phyloP scores from a whole-genome alignment of 2,329 filamentous ascomycete species.

The Ascochyta clinopodiicola region DNA sequence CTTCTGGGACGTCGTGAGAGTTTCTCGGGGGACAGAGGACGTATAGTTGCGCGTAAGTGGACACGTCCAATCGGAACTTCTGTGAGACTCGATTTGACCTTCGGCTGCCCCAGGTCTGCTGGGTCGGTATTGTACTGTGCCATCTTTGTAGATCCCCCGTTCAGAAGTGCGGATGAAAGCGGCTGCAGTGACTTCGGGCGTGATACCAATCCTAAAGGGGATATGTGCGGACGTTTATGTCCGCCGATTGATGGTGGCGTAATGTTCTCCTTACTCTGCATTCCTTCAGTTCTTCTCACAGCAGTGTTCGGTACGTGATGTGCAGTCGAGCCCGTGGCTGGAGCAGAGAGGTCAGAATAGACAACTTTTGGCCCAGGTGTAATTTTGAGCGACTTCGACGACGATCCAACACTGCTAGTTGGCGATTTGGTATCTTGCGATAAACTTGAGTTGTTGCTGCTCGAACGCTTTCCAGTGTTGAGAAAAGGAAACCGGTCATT shows the following conservation, averaged over 20 bases:
- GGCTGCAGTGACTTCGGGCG: slow-evolving; percentile 30
- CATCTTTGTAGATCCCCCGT: slow-evolving; percentile 19
- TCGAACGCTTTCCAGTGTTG: slow-evolving; percentile 41
- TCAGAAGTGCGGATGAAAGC: slow-evolving; percentile 18
- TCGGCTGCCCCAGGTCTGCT: slow-evolving; percentile 1
- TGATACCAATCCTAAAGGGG: not conserved
- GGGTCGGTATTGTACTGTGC: slow-evolving; percentile 23
- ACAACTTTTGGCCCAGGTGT: slow-evolving; percentile 22
- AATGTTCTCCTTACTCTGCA: slow-evolving; percentile 33
- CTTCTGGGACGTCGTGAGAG: slow-evolving; percentile 37
- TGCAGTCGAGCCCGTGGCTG: slow-evolving; percentile 9
- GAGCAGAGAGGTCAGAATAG: slow-evolving; percentile 31
- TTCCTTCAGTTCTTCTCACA: slow-evolving; percentile 6
- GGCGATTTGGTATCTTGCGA: slow-evolving; percentile 26
- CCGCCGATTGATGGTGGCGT: slow-evolving; percentile 14
- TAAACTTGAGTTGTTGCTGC: slow-evolving; percentile 32
- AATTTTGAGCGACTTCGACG: slow-evolving; percentile 14
- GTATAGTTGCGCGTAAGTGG: slow-evolving; percentile 23
- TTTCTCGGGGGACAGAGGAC: slow-evolving; percentile 29
- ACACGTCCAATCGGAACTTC: slow-evolving; percentile 18
- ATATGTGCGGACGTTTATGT: slow-evolving; percentile 2
- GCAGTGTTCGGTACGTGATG: slow-evolving; percentile 14
- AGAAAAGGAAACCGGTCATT: slow-evolving; percentile 55
- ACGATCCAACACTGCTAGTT: slow-evolving; percentile 24
- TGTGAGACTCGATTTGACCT: slow-evolving; percentile 3